Conservation (phyloP, 345 rosid species). For the Viola odorata region DNA sequence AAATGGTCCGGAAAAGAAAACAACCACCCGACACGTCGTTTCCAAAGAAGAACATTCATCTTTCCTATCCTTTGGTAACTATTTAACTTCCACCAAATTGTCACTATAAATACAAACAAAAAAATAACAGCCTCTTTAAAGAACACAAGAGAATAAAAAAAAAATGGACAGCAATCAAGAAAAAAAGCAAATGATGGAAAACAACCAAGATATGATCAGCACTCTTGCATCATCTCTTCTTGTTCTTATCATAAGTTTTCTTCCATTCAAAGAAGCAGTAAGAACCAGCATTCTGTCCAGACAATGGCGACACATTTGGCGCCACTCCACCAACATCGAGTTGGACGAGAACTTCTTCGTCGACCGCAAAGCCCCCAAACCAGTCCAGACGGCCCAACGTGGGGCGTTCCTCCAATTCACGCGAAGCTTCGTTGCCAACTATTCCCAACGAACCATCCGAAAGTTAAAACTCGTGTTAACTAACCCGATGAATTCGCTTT, state of each 20-base stretch:
- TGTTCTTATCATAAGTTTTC: constrained; percentile 16
- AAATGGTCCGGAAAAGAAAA: too few relatives aligned
- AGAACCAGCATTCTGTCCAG: constrained; percentile 25
- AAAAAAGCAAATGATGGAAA: constrained; percentile 3
- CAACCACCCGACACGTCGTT: background rate
- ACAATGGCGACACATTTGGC: constrained; percentile 26
- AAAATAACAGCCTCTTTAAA: too few relatives aligned
- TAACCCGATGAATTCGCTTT: constrained; percentile 7
- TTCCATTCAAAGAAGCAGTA: constrained; percentile 38
- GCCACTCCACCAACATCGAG: constrained; percentile 13
- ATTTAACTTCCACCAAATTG: background rate
- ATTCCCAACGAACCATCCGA: background rate
- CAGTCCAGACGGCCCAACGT: constrained; percentile 7
- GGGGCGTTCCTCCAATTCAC: constrained; percentile 16
- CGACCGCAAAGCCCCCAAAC: background rate
- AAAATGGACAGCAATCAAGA: background rate
- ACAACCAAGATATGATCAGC: constrained; percentile 14
- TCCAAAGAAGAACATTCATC: background rate
- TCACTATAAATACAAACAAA: background rate
- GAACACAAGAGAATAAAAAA: background rate
- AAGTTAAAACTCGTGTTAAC: constrained; percentile 24
- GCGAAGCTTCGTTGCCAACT: constrained; percentile 12
- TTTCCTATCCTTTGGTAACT: background rate
- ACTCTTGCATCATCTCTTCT: constrained; percentile 14
- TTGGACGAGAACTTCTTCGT: constrained; percentile 30